Base-by-base conservation (phyloP, 345 rosid species). In the Brassica incana region DNA sequence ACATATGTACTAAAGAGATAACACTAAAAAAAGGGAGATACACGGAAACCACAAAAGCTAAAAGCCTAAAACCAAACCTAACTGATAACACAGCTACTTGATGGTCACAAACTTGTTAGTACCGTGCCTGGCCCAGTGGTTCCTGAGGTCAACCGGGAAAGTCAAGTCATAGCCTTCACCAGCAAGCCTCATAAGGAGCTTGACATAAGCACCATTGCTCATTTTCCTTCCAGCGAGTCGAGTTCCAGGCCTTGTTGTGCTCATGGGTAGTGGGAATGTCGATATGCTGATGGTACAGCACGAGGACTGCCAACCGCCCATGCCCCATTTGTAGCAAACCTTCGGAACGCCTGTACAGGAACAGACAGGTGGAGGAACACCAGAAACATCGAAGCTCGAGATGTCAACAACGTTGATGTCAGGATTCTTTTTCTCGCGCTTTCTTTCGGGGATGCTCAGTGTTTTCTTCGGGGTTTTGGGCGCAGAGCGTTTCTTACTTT, bases 191-290 rank as follows among this genome's bases (percentile, higher is more conserved):
- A 80, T 67, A n/a, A 89, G 81, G 29, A 88, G 88, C 73, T 91
- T 91, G 58, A 75, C 33, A 78, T 89, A 89, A 15, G 89, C 93
- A 30, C 92, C 89, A 68, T 76, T 87, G 85, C 92, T 91, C 93
- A 89, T 91, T 87, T 89, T 88, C 77, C 93, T 88, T 52, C 90
- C 92, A 67, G 92, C 88, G 66, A 88, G n/a, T 43, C 93, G 89
- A 80, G 77, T 63, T 71, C 88, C 83, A 0, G 86, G 93, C 76
- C 86, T 87, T 12, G 86, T 86, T 60, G 88, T 18, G 65, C 85
- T 89, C 87, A 86, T 79, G 18, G 96, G 97, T 5, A 88, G 91
- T 43, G 92, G 91, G 74, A 83, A 85, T 35, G 85, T 82, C 11
- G 90, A 89, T 75, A 89, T 78, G 30, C 72, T 84, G 4, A 73